Percentiles rank a stretch among this genome's conserved stretches.
These are phyloP conservation scores for Leptographium lundbergii DNA, from an alignment of 2,329 filamentous ascomycete species.

Conservation along the genomic window DNA sequence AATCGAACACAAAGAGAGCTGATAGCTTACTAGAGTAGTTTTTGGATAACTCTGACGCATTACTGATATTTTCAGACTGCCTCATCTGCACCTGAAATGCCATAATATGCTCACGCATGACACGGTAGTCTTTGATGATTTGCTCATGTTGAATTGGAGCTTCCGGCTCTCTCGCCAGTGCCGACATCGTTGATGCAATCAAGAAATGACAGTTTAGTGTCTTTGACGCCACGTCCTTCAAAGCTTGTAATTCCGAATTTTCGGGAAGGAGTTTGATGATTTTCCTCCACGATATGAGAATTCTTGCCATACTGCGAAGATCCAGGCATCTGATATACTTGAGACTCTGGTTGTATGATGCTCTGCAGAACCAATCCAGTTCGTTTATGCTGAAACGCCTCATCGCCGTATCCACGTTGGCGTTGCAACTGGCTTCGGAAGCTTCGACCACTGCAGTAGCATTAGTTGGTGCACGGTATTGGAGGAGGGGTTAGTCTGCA, in stretches of 20 bases:
- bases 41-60: constrained; percentile 24
- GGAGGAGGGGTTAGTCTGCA: neutral
- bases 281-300: constrained; percentile 40
- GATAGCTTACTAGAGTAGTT: constrained; percentile 52
- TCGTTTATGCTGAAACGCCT: constrained; percentile 50
- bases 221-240: constrained; percentile 37
- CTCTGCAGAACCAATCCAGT: constrained; percentile 74
- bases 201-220: constrained; percentile 62
- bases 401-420: constrained; percentile 25
- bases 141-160: constrained; percentile 33
- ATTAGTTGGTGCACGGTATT: neutral
- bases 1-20: constrained; percentile 60
- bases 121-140: constrained; percentile 48
- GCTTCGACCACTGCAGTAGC: constrained; percentile 17
- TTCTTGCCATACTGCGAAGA: constrained; percentile 37
- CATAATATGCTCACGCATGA: constrained; percentile 46
- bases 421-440: constrained; percentile 26
- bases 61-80: constrained; percentile 23
- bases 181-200: constrained; percentile 35
- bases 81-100: constrained; percentile 40
- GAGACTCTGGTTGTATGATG: constrained; percentile 66
- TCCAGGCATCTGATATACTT: constrained; percentile 44
- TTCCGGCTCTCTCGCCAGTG: constrained; percentile 30
- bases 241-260: constrained; percentile 27
- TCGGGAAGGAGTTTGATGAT: constrained; percentile 39